A percentile compares a stretch with the other conserved stretches of the same genome.
Conservation (phyloP, 345 rosid genomes). For the Nephelium lappaceum region DNA sequence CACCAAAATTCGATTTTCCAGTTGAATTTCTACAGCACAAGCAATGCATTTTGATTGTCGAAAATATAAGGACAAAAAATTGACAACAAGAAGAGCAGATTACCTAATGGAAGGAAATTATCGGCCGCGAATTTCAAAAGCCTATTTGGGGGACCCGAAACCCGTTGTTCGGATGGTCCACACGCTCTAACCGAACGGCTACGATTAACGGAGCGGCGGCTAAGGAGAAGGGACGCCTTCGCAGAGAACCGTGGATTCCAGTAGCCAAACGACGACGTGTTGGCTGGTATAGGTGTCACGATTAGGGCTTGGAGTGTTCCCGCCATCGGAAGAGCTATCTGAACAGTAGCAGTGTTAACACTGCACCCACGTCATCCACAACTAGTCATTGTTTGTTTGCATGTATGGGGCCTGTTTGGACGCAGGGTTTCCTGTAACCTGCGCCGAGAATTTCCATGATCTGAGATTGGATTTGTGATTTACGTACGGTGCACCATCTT, state of each 20-base stretch:
- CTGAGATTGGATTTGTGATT: no score
- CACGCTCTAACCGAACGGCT: constrained; percentile 43
- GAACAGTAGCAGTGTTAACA: background rate
- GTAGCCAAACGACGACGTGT: constrained; percentile 15
- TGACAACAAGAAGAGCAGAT: background rate
- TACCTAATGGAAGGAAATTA: constrained; percentile 90
- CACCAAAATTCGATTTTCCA: background rate
- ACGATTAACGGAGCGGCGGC: constrained; percentile 30
- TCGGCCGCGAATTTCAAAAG: constrained; percentile 46
- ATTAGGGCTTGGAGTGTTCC: constrained; percentile 44
- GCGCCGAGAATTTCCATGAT: no score
- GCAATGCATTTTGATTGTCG: background rate
- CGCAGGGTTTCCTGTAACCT: no score
- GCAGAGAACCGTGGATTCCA: constrained; percentile 16
- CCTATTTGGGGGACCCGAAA: constrained; percentile 25
- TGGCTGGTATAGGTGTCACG: constrained; percentile 17
- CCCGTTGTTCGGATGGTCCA: constrained; percentile 51
- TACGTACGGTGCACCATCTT: no score
- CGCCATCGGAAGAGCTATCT: constrained; percentile 37
- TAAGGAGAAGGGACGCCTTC: constrained; percentile 11
- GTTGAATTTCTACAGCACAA: background rate
- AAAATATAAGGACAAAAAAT: background rate
- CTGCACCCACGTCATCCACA: background rate
- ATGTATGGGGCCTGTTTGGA: no score
- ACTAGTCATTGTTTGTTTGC: no score